These are phyloP conservation scores for Backusella tarrabulga DNA, from an alignment of 192 early-diverging fungal genomes.

Conservation along the genomic window DNA sequence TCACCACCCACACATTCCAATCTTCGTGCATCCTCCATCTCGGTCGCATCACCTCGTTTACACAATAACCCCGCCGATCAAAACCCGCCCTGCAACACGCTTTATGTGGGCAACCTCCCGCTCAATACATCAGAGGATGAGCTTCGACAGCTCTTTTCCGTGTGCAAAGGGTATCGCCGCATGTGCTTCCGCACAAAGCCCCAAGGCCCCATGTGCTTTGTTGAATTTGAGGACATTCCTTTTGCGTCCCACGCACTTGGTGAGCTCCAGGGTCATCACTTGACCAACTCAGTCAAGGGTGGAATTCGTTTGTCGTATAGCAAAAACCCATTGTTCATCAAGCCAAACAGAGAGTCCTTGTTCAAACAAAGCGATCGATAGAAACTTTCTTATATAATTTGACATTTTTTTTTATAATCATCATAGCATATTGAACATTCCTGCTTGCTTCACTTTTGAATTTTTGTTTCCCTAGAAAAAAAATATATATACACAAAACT, in stretches of 20 bases:
- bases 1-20: neutral
- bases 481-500: neutral
- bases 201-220: conserved; percentile 99
- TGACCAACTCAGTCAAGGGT: conserved; percentile 87
- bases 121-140: conserved; percentile 88
- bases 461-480: neutral
- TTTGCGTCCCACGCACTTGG: conserved; percentile 89
- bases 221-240: conserved; percentile 95
- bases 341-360: conserved; percentile 4
- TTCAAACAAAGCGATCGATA: neutral
- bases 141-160: conserved; percentile 73
- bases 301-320: conserved; percentile 95
- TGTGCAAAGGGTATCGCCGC: conserved; percentile 84
- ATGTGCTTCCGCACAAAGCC: conserved; percentile 85
- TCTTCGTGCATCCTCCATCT: neutral
- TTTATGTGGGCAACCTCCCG: conserved; percentile 97
- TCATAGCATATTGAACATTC: conserved; percentile 1
- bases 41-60: neutral
- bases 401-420: neutral
- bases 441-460: neutral
- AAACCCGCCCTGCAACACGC: conserved; percentile 97
- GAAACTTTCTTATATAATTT: neutral
- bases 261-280: conserved; percentile 82
- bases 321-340: conserved; percentile 82
- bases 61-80: conserved; percentile 74